Base-by-base conservation (phyloP, 192 early-diverging fungal species). In the Rhizoclosmatium sp. region DNA sequence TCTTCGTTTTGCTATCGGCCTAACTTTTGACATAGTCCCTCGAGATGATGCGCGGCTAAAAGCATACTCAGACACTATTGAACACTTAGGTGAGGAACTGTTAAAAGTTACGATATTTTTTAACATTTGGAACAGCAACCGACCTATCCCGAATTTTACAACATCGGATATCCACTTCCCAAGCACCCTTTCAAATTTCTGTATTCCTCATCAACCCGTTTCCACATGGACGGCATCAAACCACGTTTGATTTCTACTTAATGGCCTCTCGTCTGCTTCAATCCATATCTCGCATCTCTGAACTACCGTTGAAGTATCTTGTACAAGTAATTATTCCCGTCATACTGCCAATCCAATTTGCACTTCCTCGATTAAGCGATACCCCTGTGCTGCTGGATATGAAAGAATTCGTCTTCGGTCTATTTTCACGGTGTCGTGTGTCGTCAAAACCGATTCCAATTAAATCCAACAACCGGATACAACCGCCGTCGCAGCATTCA, bases 341-440 rank as follows among this genome's bases (percentile, higher is more conserved):
- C 10, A 64, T 76, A 7, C 3, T 67, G 21, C 75, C 75, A n/a
- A 65, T 76, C 60, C 21, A 66, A 12, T 76, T 76, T 76, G 61
- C 40, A 2, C 9, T 76, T 3, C 75, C 75, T 9, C 75, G 49
- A 44, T 31, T 75, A 14, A 64, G 14, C 9, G 73, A 75, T n/a
- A 39, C 73, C 9, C 39, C 10, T 3, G 45, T 49, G n/a, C 60
- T 62, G 21, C 60, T 76, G 7, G 47, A 56, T 12, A 23, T 76
- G 1, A 65, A 56, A 47, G 75, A 76, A 51, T 76, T 76, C 41
- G 47, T 44, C 4, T 76, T 76, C 51, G 75, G 75, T 4, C 49
- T 76, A 1, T 76, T 44, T 67, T 65, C 75, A 14, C 75, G 75
- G 19, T 76, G 75, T 41, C 23, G 31, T 31, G 31, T 23, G 23